phyloP scores from a whole-genome alignment of 2,329 filamentous ascomycete species.

The Macrophomina tecta region DNA sequence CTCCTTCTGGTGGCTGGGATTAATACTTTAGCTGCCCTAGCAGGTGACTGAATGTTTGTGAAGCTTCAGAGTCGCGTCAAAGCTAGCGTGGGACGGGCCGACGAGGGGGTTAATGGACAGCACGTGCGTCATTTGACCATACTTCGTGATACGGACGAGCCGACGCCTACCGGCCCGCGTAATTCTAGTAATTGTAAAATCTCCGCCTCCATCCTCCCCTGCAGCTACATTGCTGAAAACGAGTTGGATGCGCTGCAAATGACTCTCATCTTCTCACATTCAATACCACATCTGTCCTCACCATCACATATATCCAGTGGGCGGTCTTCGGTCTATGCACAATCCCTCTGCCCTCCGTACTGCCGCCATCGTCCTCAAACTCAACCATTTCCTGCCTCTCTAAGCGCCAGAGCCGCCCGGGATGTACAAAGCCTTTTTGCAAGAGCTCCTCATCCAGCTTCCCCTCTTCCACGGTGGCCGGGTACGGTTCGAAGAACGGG shows the following conservation, averaged over 20 bases:
- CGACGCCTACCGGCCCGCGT: too few species aligned
- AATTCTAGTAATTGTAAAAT: too few species aligned
- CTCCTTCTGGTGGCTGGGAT: not conserved
- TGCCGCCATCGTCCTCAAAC: constrained; percentile 32
- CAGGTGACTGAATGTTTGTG: not conserved
- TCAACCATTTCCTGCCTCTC: constrained; percentile 42
- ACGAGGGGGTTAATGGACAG: too few species aligned
- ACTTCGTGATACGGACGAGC: too few species aligned
- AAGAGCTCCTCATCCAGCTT: constrained; percentile 32
- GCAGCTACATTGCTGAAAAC: too few species aligned
- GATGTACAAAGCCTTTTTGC: constrained; percentile 44
- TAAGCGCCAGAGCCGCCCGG: constrained; percentile 45
- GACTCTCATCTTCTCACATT: not conserved
- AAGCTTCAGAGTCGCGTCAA: too few species aligned
- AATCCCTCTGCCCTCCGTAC: constrained; percentile 26
- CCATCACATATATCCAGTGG: constrained; percentile 49
- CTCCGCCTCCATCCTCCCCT: too few species aligned
- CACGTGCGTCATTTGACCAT: too few species aligned
- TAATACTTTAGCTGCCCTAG: not conserved
- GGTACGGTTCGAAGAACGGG: constrained; percentile 39
- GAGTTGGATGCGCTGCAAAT: too few species aligned
- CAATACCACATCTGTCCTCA: constrained; percentile 40
- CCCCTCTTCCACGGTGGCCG: constrained; percentile 29
- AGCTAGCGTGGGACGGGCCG: too few species aligned
- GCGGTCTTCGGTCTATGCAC: constrained; percentile 44